Percentiles rank a stretch among this genome's conserved stretches.
Conservation (phyloP, 306 rosid species). For the Sindora glabra region DNA sequence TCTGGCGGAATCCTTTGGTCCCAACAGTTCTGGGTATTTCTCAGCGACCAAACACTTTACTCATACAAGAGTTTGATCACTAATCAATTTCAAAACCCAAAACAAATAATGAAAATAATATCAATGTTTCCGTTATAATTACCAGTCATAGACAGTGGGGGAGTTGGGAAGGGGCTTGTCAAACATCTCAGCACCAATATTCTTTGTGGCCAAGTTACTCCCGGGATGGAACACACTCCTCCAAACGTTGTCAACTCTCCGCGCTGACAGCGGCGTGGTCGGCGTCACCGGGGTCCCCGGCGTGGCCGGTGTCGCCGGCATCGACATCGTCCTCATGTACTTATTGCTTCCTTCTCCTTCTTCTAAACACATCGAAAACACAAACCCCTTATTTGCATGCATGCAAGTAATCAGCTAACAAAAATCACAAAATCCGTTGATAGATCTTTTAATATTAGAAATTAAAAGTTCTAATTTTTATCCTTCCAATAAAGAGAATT, state of each 20-base stretch:
- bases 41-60: no score
- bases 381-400: neutral
- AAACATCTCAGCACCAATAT: constrained; percentile 50
- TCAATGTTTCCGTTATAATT: no score
- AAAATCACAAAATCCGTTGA: no score
- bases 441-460: no score
- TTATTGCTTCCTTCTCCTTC: constrained; percentile 51
- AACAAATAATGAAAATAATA: no score
- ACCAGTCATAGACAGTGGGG: constrained; percentile 97
- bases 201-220: constrained; percentile 67
- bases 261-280: constrained; percentile 39
- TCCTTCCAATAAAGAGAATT: no score
- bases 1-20: no score
- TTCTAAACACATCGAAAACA: neutral
- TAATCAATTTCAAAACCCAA: no score
- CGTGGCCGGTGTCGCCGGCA: constrained; percentile 52
- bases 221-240: constrained; percentile 98
- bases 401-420: no score
- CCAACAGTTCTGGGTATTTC: no score
- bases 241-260: constrained; percentile 92
- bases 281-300: constrained; percentile 56
- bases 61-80: no score
- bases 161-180: constrained; percentile 87
- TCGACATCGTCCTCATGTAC: constrained; percentile 26
- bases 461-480: no score